Evolutionary conservation across 2,329 filamentous ascomycete species (phyloP), one percentile per base, ranked within the genome.

Genomic region (Apiospora rasikravindrae): DNA sequence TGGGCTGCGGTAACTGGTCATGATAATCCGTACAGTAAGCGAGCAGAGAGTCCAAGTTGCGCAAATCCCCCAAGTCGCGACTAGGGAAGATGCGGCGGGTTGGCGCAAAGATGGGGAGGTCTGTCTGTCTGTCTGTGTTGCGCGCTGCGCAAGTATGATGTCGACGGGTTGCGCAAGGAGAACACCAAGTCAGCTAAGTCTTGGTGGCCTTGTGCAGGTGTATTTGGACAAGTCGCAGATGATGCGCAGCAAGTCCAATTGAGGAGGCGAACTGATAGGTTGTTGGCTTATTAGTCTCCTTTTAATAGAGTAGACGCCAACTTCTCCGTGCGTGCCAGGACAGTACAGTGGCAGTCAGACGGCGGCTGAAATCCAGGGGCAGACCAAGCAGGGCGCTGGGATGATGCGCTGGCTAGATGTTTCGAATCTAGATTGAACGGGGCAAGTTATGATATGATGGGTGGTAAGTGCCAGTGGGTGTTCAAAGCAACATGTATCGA

Each of bases 1-100:
- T 76, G 80, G 78, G 74, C 78, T 81, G 78, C 79, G 82, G 80
- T 83, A 82, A 81, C 80, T 82, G 80, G 81, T 84, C 84, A 86
- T 86, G 83, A 85, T 86, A 85, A 77, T 82, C 80, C 76, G 77
- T 77, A 77, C 74, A 72, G 67, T 68, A 72, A 71, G 51, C 75
- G 73, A 73, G 74, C 72, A 78, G 72, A 75, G 73, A 77, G 77
- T 75, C 77, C 51, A 42, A 45, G 26, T 42, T 51, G 69, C 69
- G 69, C 69, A 70, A 64, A 68, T 47, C 19, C 66, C 40, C 66
- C 40, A 68, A 19, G 40, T 33, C 29, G 57, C 45, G 42, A 33
- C 19, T 45, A 45, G 66, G 66, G 66, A 68, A 68, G 40, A 68
- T 68, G 40, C 66, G 66, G 66, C 40, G 66, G 16, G 66, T 45